Evolutionary conservation across 1,284 basidiomycete species (phyloP).

Genomic region (Earliella scabrosa): DNA sequence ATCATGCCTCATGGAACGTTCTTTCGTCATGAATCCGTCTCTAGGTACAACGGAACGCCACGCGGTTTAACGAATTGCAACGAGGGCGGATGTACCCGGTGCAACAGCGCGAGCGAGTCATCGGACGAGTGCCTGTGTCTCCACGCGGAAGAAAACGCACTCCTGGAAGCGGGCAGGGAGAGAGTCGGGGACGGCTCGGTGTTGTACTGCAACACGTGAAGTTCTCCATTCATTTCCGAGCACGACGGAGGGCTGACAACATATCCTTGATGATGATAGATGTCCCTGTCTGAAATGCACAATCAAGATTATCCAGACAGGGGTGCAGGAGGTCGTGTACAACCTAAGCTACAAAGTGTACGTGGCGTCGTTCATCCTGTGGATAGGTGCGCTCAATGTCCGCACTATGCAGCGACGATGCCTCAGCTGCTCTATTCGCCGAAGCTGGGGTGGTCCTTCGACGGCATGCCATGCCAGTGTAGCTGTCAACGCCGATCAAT

Average conservation of each 20-base stretch:
- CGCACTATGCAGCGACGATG: conserved; percentile 66
- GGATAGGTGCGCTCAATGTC: conserved; percentile 1
- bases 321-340: conserved; percentile 93
- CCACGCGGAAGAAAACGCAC: conserved; percentile 98
- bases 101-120: conserved; percentile 71
- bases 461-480: conserved; percentile 52
- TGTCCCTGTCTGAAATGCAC: conserved; percentile 97
- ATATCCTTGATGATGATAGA: conserved; percentile 49
- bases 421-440: conserved; percentile 75
- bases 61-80: conserved; percentile 88
- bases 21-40: too few species aligned
- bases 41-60: conserved; percentile 95
- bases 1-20: too few species aligned
- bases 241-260: conserved; percentile 2
- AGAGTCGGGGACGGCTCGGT: conserved; percentile 83
- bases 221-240: conserved; percentile 13
- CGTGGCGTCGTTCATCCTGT: conserved; percentile 33
- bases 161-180: conserved; percentile 91
- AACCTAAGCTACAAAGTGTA: conserved; percentile 96
- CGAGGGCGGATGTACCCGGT: conserved; percentile 84
- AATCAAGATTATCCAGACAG: conserved; percentile 96
- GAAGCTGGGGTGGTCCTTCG: conserved; percentile 82
- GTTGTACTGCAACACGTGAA: conserved; percentile 89
- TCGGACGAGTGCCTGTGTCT: conserved; percentile 90
- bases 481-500: background rate